A percentile compares a stretch with the other conserved stretches of the same genome.
Conservation (phyloP, 768 basidiomycete genomes). For the Pholiota conissans region DNA sequence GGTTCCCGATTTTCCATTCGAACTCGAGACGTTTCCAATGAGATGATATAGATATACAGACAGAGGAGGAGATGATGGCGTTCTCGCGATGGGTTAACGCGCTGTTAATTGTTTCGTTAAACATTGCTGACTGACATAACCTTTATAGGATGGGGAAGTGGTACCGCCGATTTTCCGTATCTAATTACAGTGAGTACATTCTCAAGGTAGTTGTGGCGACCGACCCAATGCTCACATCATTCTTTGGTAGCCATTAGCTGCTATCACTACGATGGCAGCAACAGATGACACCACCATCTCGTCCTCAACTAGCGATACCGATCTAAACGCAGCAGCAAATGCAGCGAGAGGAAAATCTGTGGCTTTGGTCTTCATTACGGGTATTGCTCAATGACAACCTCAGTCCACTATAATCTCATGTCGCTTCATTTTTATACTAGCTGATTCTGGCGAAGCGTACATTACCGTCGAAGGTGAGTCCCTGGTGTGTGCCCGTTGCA, state of each 20-base stretch:
- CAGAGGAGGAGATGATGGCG: constrained; percentile 55
- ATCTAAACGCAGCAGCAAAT: constrained; percentile 42
- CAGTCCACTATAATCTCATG: no score
- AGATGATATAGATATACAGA: constrained; percentile 38
- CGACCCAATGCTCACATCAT: background rate
- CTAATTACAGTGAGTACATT: constrained; percentile 39
- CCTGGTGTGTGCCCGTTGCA: background rate
- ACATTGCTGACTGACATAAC: background rate
- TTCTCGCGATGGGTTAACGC: constrained; percentile 56
- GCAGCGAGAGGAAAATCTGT: constrained; percentile 46
- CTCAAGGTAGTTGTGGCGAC: background rate
- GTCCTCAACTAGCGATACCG: constrained; percentile 49
- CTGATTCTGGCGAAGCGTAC: constrained; percentile 45
- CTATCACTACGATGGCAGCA: constrained; percentile 42
- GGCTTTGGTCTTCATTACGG: constrained; percentile 55
- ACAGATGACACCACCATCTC: constrained; percentile 41
- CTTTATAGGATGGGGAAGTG: constrained; percentile 48
- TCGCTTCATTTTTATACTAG: no score
- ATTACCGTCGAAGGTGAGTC: constrained; percentile 41
- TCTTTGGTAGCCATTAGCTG: constrained; percentile 36
- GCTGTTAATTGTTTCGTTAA: background rate
- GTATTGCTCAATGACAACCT: constrained; percentile 13
- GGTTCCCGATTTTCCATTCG: background rate
- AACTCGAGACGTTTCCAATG: background rate
- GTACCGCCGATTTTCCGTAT: constrained; percentile 54